Conservation (phyloP, 306 rosid species). For the Vachellia collinsii region DNA sequence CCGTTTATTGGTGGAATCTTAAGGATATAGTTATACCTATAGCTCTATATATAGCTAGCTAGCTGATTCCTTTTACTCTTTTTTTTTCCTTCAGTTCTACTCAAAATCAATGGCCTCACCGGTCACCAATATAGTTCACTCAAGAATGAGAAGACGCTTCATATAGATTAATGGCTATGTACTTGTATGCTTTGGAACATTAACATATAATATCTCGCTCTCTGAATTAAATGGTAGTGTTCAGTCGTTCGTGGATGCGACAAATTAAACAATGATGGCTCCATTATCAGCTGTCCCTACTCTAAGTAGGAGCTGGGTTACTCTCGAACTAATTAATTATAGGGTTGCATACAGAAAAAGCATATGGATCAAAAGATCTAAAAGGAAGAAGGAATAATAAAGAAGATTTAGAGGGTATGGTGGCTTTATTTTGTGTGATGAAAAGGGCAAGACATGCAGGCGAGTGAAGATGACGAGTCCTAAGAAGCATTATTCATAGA, state of each 20-base stretch:
- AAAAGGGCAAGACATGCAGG: slow-evolving; percentile 79
- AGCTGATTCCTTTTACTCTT: background rate
- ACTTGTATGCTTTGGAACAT: background rate
- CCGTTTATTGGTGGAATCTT: slow-evolving; percentile 13
- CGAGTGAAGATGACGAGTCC: slow-evolving; percentile 46
- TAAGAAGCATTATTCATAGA: slow-evolving; percentile 43
- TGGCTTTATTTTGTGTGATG: slow-evolving; percentile 50
- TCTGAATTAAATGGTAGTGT: background rate
- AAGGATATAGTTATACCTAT: background rate
- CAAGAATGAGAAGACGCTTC: background rate
- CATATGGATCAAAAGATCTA: background rate
- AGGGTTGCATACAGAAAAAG: background rate
- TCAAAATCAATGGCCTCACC: background rate
- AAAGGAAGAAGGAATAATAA: background rate
- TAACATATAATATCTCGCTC: background rate
- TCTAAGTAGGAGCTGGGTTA: background rate
- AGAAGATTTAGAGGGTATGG: background rate
- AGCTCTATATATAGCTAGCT: background rate
- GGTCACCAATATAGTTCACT: background rate
- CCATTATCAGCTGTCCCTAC: background rate
- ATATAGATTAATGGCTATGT: background rate
- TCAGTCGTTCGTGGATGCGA: no score
- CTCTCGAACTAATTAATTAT: background rate
- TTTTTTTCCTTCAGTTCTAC: background rate
- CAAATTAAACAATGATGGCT: background rate